phyloP scores from a whole-genome alignment of 768 basidiomycete species.

The Zangia roseola region DNA sequence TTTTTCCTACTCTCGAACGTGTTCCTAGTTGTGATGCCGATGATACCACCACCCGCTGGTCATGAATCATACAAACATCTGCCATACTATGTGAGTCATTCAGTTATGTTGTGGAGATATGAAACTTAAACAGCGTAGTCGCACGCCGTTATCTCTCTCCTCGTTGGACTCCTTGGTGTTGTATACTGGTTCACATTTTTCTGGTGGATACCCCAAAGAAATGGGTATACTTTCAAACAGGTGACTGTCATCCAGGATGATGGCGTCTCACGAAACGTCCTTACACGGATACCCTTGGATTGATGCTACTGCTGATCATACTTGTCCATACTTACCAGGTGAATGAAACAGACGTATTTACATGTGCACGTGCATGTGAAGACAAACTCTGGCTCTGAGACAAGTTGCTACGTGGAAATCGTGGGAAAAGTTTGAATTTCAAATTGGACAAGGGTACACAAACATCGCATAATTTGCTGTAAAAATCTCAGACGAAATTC shows the following conservation, averaged over 20 bases:
- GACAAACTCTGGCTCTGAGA: no score
- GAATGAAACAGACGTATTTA: no score
- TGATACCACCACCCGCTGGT: slow-evolving; percentile 58
- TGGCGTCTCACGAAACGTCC: slow-evolving; percentile 55
- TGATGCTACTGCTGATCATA: slow-evolving; percentile 1
- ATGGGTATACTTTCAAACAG: slow-evolving; percentile 49
- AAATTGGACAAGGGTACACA: no score
- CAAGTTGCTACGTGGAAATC: no score
- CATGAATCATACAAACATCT: slow-evolving; percentile 52
- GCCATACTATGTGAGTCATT: slow-evolving; percentile 63
- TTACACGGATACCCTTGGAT: slow-evolving; percentile 43
- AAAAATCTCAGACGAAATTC: no score
- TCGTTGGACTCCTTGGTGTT: slow-evolving; percentile 47
- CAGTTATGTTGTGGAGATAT: background rate
- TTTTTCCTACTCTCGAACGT: slow-evolving; percentile 66
- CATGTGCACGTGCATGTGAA: no score
- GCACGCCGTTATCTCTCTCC: slow-evolving; percentile 48
- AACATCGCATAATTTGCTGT: no score
- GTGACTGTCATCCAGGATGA: slow-evolving; percentile 52
- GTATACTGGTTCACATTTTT: slow-evolving; percentile 58
- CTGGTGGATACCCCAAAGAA: slow-evolving; percentile 46
- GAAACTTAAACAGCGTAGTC: slow-evolving; percentile 34
- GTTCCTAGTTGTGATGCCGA: slow-evolving; percentile 57
- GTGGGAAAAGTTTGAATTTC: no score
- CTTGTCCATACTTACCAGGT: no score